A percentile compares a stretch with the other conserved stretches of the same genome.
phyloP scores from a whole-genome alignment of 192 early-diverging fungal species.

The Coemansia sp. region DNA sequence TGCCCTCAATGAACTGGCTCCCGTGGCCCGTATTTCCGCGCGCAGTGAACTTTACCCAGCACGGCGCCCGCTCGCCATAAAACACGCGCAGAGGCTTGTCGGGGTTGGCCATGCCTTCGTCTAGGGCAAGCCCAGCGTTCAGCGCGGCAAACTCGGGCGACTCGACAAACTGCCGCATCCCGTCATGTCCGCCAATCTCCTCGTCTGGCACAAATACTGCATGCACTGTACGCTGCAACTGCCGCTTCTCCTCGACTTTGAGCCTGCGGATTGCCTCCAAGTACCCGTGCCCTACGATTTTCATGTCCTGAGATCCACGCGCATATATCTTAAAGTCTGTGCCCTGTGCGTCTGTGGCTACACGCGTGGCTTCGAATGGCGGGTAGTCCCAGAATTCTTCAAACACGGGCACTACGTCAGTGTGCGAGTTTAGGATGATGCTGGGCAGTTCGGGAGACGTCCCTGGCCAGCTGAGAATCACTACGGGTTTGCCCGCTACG shows the following conservation, averaged over 20 bases:
- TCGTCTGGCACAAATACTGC: slow-evolving; percentile 82
- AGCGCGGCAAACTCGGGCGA: slow-evolving; percentile 68
- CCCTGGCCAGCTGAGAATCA: slow-evolving; percentile 73
- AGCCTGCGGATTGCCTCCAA: slow-evolving; percentile 77
- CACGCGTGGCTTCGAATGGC: slow-evolving; percentile 71
- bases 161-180: slow-evolving; percentile 72
- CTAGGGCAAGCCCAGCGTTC: slow-evolving; percentile 81
- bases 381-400: slow-evolving; percentile 72
- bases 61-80: slow-evolving; percentile 82
- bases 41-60: slow-evolving; percentile 79
- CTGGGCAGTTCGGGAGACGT: slow-evolving; percentile 58
- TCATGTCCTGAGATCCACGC: slow-evolving; percentile 91
- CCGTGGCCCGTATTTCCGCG: slow-evolving; percentile 80
- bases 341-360: slow-evolving; percentile 60
- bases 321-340: slow-evolving; percentile 67
- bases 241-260: slow-evolving; percentile 53
- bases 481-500: slow-evolving; percentile 69
- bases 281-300: slow-evolving; percentile 82
- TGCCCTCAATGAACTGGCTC: slow-evolving; percentile 77
- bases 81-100: slow-evolving; percentile 71
- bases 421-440: slow-evolving; percentile 83
- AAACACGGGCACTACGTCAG: slow-evolving; percentile 89
- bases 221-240: slow-evolving; percentile 71
- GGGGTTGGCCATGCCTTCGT: slow-evolving; percentile 81
- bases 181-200: slow-evolving; percentile 82